These are phyloP conservation scores for Leishmania lainsoni DNA, from an alignment of 208 protist genomes.

Conservation along the genomic window DNA sequence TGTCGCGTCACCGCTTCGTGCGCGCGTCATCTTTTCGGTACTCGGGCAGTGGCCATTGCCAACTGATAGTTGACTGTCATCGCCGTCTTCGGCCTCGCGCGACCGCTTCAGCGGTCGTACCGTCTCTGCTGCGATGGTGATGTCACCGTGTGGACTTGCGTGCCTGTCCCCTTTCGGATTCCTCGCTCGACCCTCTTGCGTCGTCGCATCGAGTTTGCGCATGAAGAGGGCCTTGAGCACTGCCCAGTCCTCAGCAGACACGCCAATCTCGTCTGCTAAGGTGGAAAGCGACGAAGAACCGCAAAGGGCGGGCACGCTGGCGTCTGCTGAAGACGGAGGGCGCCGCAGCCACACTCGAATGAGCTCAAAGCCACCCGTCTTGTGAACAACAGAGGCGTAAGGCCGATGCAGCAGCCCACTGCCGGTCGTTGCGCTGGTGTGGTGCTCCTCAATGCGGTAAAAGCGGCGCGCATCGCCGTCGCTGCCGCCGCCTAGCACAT, in stretches of 20 bases:
- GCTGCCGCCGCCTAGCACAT: slow-evolving; percentile 69
- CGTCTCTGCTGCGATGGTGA: neutral
- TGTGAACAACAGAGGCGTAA: slow-evolving; percentile 57
- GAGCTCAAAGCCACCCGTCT: slow-evolving; percentile 57
- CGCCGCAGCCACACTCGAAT: slow-evolving; percentile 56
- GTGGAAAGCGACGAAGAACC: neutral
- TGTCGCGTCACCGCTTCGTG: neutral
- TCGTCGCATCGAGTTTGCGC: neutral
- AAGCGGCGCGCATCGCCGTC: slow-evolving; percentile 4
- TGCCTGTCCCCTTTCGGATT: neutral
- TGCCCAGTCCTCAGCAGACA: slow-evolving; percentile 44
- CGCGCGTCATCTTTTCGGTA: neutral
- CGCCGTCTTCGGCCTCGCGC: neutral
- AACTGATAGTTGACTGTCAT: neutral
- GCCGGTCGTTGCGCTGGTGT: neutral
- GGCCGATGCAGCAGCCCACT: slow-evolving; percentile 9
- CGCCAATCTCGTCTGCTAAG: slow-evolving; percentile 4
- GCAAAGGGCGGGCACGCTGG: neutral
- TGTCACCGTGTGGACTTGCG: neutral
- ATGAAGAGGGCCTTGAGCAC: slow-evolving; percentile 22
- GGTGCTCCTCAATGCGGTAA: slow-evolving; percentile 24
- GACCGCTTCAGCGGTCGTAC: neutral
- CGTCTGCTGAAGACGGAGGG: neutral
- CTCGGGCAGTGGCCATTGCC: neutral
- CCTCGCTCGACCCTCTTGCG: neutral